Evolutionary conservation across 129 eudicot species (phyloP).

Genomic region (Apium graveolens): DNA sequence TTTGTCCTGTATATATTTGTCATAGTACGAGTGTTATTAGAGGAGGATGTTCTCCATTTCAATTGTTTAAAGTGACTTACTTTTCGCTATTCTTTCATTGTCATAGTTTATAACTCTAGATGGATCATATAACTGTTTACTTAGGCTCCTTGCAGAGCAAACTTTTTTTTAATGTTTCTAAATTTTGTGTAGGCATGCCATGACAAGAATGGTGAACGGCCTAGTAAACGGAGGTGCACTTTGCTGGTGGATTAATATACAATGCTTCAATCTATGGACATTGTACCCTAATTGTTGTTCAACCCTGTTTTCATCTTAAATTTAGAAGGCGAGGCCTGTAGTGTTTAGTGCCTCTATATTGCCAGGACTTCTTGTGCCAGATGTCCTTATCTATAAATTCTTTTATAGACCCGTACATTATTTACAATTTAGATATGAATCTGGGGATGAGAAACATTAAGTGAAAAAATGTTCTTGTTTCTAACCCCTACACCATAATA

Average conservation of each 20-base stretch:
- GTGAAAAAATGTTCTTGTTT: slow-evolving; percentile 1
- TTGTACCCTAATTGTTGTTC: neutral
- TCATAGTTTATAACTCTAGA: neutral
- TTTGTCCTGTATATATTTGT: neutral
- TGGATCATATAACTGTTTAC: neutral
- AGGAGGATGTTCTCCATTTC: neutral
- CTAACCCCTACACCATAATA: slow-evolving; percentile 1
- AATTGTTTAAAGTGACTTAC: neutral
- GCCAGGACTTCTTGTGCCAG: neutral
- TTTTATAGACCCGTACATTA: neutral
- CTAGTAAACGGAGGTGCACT: slow-evolving; percentile 5
- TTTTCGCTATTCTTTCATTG: neutral
- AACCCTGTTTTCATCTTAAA: neutral
- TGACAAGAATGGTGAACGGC: slow-evolving; percentile 23
- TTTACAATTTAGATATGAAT: slow-evolving; percentile 4
- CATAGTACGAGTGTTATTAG: neutral
- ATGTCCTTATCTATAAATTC: slow-evolving; percentile 1
- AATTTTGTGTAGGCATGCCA: slow-evolving; percentile 25
- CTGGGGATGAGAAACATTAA: neutral
- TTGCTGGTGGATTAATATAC: neutral
- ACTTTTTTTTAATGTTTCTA: neutral
- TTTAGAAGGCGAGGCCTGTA: neutral
- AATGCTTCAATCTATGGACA: neutral
- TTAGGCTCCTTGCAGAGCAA: neutral
- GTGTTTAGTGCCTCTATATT: slow-evolving; percentile 4